Conservation (phyloP, 768 basidiomycete species). For the Kwoniella sp. region DNA sequence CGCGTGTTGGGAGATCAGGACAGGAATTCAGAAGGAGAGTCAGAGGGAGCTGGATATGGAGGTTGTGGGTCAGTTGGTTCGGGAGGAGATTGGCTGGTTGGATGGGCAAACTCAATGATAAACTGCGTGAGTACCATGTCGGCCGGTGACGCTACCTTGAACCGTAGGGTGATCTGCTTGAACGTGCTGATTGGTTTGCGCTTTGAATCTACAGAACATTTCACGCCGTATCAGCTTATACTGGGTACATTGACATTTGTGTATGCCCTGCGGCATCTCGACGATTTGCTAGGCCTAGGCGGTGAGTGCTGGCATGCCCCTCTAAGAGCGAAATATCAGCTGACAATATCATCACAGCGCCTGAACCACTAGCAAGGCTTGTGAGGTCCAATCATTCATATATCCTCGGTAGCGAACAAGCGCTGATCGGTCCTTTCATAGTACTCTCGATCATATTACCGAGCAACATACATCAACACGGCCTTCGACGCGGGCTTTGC, state of each 20-base stretch:
- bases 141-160: neutral
- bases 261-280: constrained; percentile 80
- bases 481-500: constrained; percentile 98
- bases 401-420: neutral
- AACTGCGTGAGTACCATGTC: constrained; percentile 41
- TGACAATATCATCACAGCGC: constrained; percentile 61
- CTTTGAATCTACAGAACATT: constrained; percentile 62
- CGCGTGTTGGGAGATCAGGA: constrained; percentile 17
- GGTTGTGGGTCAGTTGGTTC: constrained; percentile 34
- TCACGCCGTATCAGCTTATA: constrained; percentile 96
- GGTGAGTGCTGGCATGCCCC: constrained; percentile 61
- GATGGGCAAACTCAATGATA: constrained; percentile 45
- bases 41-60: constrained; percentile 31
- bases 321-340: neutral
- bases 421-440: constrained; percentile 45
- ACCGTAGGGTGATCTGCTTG: no score
- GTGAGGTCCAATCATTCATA: constrained; percentile 58
- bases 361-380: constrained; percentile 86
- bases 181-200: neutral
- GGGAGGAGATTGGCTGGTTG: constrained; percentile 36
- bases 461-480: constrained; percentile 91
- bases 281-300: constrained; percentile 78
- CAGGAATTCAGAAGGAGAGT: constrained; percentile 5
- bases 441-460: constrained; percentile 92
- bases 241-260: constrained; percentile 79